Conservation (phyloP, 257 asterid genomes). For the Rubia yunnanensis region DNA sequence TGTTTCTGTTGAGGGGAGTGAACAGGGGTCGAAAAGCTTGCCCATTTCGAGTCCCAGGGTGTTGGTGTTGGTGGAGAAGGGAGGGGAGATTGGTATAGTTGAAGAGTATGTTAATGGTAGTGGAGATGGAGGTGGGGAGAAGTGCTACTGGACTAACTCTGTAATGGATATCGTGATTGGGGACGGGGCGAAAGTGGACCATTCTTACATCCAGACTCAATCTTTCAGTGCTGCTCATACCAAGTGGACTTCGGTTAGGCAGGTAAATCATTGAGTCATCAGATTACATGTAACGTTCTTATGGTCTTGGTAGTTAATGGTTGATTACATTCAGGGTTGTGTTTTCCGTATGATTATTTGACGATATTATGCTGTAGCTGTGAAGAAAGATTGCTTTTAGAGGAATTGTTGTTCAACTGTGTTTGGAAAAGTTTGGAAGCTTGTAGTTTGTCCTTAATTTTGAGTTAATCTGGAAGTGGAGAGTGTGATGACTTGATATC, state of each 20-base stretch:
- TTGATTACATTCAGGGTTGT: not conserved
- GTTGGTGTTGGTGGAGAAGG: constrained; percentile 76
- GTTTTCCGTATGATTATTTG: not conserved
- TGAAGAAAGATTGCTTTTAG: not conserved
- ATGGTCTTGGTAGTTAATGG: not conserved
- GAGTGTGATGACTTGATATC: too few relatives aligned
- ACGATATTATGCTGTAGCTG: too few relatives aligned
- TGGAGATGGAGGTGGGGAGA: constrained; percentile 41
- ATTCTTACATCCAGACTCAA: constrained; percentile 75
- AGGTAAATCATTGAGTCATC: constrained; percentile 35
- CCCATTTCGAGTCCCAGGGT: constrained; percentile 88
- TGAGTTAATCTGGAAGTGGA: too few relatives aligned
- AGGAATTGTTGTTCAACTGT: not conserved
- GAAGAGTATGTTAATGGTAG: constrained; percentile 65
- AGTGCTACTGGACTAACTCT: constrained; percentile 76
- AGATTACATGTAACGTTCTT: constrained; percentile 11
- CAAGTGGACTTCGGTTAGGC: constrained; percentile 86
- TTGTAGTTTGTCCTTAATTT: too few relatives aligned
- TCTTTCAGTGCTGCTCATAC: constrained; percentile 74
- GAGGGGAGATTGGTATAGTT: constrained; percentile 65
- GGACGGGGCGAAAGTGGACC: constrained; percentile 65
- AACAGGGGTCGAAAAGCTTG: constrained; percentile 45
- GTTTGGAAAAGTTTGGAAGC: not conserved
- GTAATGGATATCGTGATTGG: constrained; percentile 67
- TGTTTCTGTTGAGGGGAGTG: constrained; percentile 47